Evolutionary conservation across 2,329 filamentous ascomycete genomes (phyloP), one percentile per base, ranked within the genome.

Genomic region (Monosporascus cannonballus): DNA sequence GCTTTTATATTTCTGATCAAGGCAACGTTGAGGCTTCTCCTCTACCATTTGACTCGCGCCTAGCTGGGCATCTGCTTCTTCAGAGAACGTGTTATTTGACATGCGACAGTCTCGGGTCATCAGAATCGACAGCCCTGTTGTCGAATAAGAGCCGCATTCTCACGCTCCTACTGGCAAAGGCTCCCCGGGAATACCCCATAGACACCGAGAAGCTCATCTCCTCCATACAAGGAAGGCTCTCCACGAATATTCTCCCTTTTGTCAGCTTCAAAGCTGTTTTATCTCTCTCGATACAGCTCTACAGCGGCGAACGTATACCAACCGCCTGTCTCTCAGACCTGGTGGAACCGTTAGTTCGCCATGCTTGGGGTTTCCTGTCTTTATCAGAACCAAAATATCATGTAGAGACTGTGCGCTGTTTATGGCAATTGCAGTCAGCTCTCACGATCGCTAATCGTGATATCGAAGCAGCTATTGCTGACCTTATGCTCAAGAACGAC

Each of bases 321-420:
- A 59, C 67, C 5, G 62, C 70, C n/a, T 77, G 84, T 24, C 65
- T 86, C 48, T 86, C 77, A 51, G 77, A 73, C 51, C 71, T 96
- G 8, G 80, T 93, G 5, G 77, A 83, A 20, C 77, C 81, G 27
- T 73, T 97, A 22, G 84, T 94, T 17, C 76, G 76, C 2, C 80
- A 86, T 52, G 78, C 93, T 0, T 99, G 94, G 94, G 69, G 74
- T 5, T 90, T 89, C 63, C 72, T 99, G 39, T 89, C 90, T 0
- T 86, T 89, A n/a, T 78, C 85, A 14, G 85, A 86, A 56, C 91
- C 92, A 0, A 96, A 96, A 65, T 95, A 93, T 60, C 94, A 97
- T 64, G 92, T 99, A 34, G 95, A 99, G 72, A 86, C 91, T 18
- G 89, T 95, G 8, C 84, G 89, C 53, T 87, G 85, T 60, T 74